Evolutionary conservation across 2,329 filamentous ascomycete genomes (phyloP).

Genomic region (Neophaeococcomyces aloes): DNA sequence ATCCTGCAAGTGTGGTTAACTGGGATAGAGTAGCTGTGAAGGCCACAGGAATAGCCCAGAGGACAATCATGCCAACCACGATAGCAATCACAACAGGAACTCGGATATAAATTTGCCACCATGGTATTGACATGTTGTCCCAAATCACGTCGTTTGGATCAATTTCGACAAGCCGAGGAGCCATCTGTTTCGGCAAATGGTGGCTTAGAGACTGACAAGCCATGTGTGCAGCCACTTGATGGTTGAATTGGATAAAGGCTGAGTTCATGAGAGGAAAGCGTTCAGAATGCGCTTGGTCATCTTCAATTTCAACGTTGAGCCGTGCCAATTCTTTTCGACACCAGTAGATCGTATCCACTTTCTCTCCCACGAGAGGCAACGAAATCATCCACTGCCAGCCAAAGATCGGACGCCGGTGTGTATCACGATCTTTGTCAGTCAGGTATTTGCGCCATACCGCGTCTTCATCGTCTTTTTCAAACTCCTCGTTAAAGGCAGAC

Average conservation of each 20-base stretch:
- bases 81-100: slow-evolving; percentile 54
- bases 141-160: slow-evolving; percentile 86
- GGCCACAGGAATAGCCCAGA: slow-evolving; percentile 84
- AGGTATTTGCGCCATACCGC: slow-evolving; percentile 76
- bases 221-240: slow-evolving; percentile 96
- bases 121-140: slow-evolving; percentile 92
- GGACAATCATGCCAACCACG: slow-evolving; percentile 65
- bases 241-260: slow-evolving; percentile 96
- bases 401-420: slow-evolving; percentile 61
- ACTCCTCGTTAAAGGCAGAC: slow-evolving; percentile 51
- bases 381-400: slow-evolving; percentile 60
- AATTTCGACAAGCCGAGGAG: slow-evolving; percentile 83
- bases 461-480: slow-evolving; percentile 51
- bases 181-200: slow-evolving; percentile 87
- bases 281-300: slow-evolving; percentile 76
- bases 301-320: slow-evolving; percentile 82
- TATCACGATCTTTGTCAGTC: slow-evolving; percentile 70
- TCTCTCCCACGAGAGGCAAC: slow-evolving; percentile 70
- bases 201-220: slow-evolving; percentile 86
- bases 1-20: slow-evolving; percentile 56
- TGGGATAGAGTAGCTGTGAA: slow-evolving; percentile 78
- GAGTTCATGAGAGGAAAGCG: slow-evolving; percentile 88
- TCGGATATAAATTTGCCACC: slow-evolving; percentile 82
- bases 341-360: slow-evolving; percentile 91
- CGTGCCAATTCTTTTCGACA: slow-evolving; percentile 77